phyloP scores from a whole-genome alignment of 345 rosid genomes.

The Kandelia obovata region DNA sequence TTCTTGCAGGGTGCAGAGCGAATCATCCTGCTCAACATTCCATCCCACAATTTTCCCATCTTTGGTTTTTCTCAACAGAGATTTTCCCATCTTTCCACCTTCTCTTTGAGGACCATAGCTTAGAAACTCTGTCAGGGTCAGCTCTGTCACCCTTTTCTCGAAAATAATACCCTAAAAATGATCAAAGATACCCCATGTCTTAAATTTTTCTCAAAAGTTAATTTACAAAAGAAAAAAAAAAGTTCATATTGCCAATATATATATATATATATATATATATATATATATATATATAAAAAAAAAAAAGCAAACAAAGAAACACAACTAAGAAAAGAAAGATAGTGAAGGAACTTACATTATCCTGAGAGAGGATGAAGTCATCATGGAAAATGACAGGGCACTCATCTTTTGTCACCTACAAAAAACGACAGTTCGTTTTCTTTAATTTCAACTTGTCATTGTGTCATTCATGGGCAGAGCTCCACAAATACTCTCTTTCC shows the following conservation, averaged over 20 bases:
- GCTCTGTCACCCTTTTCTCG: constrained; percentile 80
- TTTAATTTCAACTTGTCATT: constrained; percentile 18
- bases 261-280: too few species aligned
- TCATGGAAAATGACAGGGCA: constrained; percentile 96
- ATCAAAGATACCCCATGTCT: neutral
- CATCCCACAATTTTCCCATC: constrained; percentile 67
- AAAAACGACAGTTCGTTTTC: constrained; percentile 28
- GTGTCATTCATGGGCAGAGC: constrained; percentile 6
- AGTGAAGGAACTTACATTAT: constrained; percentile 52
- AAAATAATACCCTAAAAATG: constrained; percentile 53
- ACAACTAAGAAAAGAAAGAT: neutral
- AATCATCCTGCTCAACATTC: constrained; percentile 70
- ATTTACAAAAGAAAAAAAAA: neutral
- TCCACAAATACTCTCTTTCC: neutral
- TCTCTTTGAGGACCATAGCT: constrained; percentile 71
- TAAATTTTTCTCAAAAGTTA: neutral
- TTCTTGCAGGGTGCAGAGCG: constrained; percentile 70
- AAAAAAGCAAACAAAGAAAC: neutral
- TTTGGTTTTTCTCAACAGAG: constrained; percentile 62
- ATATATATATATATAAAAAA: neutral
- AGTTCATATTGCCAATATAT: too few species aligned
- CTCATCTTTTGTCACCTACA: constrained; percentile 90
- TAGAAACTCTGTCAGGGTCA: constrained; percentile 61
- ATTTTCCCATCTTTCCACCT: constrained; percentile 42
- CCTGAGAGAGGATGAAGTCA: constrained; percentile 65